Conservation (phyloP, 2,329 filamentous ascomycete genomes). For the Hyphodiscus sp. region DNA sequence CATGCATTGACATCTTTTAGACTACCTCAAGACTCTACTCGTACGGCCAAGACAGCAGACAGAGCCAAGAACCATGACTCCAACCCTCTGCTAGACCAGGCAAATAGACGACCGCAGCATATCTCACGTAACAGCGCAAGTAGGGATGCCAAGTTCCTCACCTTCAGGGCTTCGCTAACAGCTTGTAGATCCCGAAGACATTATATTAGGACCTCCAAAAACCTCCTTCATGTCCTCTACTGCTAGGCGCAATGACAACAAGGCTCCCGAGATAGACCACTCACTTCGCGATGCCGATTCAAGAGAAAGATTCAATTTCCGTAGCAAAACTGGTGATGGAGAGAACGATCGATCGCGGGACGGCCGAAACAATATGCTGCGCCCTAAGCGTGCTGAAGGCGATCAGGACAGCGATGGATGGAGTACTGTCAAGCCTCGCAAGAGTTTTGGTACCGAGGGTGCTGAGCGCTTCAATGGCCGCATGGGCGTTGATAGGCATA, state of each 20-base stretch:
- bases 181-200: conserved; percentile 62
- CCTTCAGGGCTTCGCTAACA: conserved; percentile 16
- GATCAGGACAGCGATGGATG: conserved; percentile 65
- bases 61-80: conserved; percentile 36
- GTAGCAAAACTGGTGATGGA: conserved; percentile 43
- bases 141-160: conserved; percentile 33
- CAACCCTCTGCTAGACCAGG: conserved; percentile 25
- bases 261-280: conserved; percentile 37
- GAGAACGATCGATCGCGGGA: conserved; percentile 48
- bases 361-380: conserved; percentile 38
- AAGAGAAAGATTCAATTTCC: conserved; percentile 55
- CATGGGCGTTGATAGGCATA: conserved; percentile 47
- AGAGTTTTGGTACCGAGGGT: conserved; percentile 66
- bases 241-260: conserved; percentile 39
- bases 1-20: conserved; percentile 21
- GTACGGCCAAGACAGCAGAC: conserved; percentile 37
- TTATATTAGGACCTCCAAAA: conserved; percentile 79
- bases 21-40: conserved; percentile 24
- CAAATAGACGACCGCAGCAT: conserved; percentile 47
- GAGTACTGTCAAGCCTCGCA: conserved; percentile 67
- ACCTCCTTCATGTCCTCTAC: conserved; percentile 76
- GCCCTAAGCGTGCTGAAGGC: conserved; percentile 44
- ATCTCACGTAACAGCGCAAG: conserved; percentile 50
- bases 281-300: conserved; percentile 45
- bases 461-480: conserved; percentile 64